phyloP scores from a whole-genome alignment of 768 basidiomycete genomes.

The Hypsizygus marmoreus region DNA sequence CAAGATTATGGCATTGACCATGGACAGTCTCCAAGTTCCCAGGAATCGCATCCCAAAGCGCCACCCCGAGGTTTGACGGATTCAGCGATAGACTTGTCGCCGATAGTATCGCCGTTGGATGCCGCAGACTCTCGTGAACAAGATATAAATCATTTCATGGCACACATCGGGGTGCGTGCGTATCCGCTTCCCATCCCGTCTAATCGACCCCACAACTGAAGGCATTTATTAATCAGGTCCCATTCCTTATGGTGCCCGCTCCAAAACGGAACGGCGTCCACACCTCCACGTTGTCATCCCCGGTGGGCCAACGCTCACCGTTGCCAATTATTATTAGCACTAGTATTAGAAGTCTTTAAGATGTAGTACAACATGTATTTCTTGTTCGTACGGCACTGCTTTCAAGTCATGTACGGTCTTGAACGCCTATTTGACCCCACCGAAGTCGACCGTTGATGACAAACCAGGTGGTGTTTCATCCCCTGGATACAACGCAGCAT shows the following conservation, averaged over 20 bases:
- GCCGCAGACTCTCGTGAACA: constrained; percentile 27
- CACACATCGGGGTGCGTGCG: constrained; percentile 48
- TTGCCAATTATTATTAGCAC: constrained; percentile 28
- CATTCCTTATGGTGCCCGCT: constrained; percentile 43
- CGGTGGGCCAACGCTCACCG: constrained; percentile 21
- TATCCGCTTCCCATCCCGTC: constrained; percentile 9
- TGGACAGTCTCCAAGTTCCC: constrained; percentile 27
- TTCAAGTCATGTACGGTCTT: too few species aligned
- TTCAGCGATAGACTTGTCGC: constrained; percentile 10
- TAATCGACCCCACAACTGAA: too few species aligned
- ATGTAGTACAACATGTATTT: not conserved
- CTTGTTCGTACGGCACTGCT: too few species aligned
- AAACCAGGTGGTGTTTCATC: constrained; percentile 9
- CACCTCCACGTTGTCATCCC: constrained; percentile 22
- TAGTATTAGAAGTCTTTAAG: constrained; percentile 1
- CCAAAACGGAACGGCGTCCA: constrained; percentile 29
- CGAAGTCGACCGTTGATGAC: too few species aligned
- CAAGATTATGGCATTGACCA: constrained; percentile 45
- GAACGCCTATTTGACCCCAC: too few species aligned
- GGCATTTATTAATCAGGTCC: constrained; percentile 36
- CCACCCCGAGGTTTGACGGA: constrained; percentile 2
- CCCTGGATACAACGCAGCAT: not conserved
- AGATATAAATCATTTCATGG: constrained; percentile 48
- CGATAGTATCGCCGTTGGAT: constrained; percentile 7
- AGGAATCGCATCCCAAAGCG: constrained; percentile 17